A percentile compares a stretch with the other conserved stretches of the same genome.
Evolutionary conservation across 1,139 yeast species (phyloP).

Genomic region (Candida anutae): DNA sequence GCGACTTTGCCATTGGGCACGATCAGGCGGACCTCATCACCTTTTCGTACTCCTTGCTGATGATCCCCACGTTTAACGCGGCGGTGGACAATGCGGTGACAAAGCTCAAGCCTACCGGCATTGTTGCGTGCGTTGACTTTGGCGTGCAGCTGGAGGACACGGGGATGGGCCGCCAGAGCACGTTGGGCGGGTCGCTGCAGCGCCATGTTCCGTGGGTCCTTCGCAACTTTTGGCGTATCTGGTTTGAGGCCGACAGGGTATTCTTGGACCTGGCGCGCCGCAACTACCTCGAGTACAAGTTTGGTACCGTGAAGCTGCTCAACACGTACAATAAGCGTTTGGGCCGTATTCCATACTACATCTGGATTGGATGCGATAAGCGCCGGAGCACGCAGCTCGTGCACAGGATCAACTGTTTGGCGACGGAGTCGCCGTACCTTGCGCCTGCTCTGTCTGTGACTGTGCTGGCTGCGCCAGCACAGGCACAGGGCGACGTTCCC

Average conservation of each 20-base stretch:
- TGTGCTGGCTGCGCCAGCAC: constrained; percentile 12
- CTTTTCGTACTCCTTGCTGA: constrained; percentile 70
- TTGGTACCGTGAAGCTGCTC: constrained; percentile 70
- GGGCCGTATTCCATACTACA: constrained; percentile 73
- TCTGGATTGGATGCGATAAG: constrained; percentile 78
- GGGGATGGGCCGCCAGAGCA: constrained; percentile 61
- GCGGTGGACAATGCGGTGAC: constrained; percentile 64
- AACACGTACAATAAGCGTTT: constrained; percentile 55
- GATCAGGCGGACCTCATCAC: constrained; percentile 54
- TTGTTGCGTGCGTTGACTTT: constrained; percentile 68
- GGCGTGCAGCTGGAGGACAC: constrained; percentile 67
- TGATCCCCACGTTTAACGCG: constrained; percentile 79
- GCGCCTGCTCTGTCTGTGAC: constrained; percentile 46
- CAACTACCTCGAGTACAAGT: constrained; percentile 72
- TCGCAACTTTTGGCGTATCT: constrained; percentile 76
- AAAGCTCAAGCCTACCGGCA: constrained; percentile 48
- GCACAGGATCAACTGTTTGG: constrained; percentile 61
- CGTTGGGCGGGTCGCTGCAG: constrained; percentile 64
- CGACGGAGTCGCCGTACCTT: constrained; percentile 74
- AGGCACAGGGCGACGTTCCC: constrained; percentile 1
- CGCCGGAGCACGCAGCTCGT: constrained; percentile 51
- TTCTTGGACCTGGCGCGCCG: constrained; percentile 74
- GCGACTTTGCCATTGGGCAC: constrained; percentile 50
- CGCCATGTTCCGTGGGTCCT: constrained; percentile 72
- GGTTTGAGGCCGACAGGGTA: constrained; percentile 84